phyloP scores from a whole-genome alignment of 768 basidiomycete species.

The Hortiboletus flavorubellus region DNA sequence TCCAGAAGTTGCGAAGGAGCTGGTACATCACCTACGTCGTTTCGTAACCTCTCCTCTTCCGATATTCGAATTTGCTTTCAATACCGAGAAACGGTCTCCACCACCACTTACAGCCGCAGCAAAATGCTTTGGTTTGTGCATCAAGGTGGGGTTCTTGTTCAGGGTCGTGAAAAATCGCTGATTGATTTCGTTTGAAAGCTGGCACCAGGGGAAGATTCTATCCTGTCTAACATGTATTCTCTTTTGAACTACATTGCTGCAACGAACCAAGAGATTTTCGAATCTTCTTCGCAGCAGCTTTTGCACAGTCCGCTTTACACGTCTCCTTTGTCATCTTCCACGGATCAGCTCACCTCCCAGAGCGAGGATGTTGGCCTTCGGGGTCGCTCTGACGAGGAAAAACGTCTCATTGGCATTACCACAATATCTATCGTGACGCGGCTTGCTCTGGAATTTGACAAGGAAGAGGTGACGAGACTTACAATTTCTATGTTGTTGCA shows the following conservation, averaged over 20 bases:
- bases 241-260: slow-evolving; percentile 89
- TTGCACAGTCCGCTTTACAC: slow-evolving; percentile 41
- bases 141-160: slow-evolving; percentile 50
- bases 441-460: slow-evolving; percentile 81
- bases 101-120: slow-evolving; percentile 83
- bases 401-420: slow-evolving; percentile 79
- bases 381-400: slow-evolving; percentile 79
- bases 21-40: slow-evolving; percentile 77
- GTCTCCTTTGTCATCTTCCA: slow-evolving; percentile 25
- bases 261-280: slow-evolving; percentile 72
- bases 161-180: background rate
- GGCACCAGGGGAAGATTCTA: slow-evolving; percentile 81
- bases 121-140: slow-evolving; percentile 85
- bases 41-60: slow-evolving; percentile 87
- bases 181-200: slow-evolving; percentile 43
- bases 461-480: slow-evolving; percentile 84
- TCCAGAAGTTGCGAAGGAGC: slow-evolving; percentile 67
- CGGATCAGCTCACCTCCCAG: slow-evolving; percentile 50
- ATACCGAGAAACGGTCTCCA: slow-evolving; percentile 66
- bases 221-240: slow-evolving; percentile 96
- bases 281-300: slow-evolving; percentile 44
- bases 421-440: slow-evolving; percentile 89
- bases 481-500: slow-evolving; percentile 93
- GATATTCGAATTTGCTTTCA: slow-evolving; percentile 85
- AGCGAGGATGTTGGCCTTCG: slow-evolving; percentile 62